Evolutionary conservation across 805 yeast genomes (phyloP), one percentile per base, ranked within the genome.

Genomic region (Saturnispora serradocipensis): DNA sequence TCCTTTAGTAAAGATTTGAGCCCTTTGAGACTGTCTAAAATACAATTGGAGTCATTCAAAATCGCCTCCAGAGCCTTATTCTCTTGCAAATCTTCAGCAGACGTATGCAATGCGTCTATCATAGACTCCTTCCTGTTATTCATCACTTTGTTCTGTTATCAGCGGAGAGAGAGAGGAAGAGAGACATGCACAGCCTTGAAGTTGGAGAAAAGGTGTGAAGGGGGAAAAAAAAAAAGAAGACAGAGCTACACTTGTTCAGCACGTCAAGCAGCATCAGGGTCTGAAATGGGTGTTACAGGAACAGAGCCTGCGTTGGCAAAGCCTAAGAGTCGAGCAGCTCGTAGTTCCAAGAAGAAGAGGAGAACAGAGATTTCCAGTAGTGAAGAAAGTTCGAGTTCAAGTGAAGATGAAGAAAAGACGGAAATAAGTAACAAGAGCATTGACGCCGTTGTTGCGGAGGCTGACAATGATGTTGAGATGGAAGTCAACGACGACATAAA

Each of bases 341-440:
- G 46, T 30, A 73, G 86, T 59, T 77, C 86, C 56, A 73, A 83
- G 61, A 84, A 84, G 76, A 84, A 83, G 79, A 81, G 89, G 78
- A 84, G 90, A 81, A 84, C 91, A 0, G 88, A 83, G 48, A 88
- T 82, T 57, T 78, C 81, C 30, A 82, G 86, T 0, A 54, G 58
- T 43, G 58, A 55, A 16, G 58, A 55, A 20, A 38, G 43, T 13
- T 74, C 80, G 13, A 49, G 49, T 43, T 39, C 43, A 16, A 44
- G 46, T 18, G 27, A 22, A 24, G 32, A 30, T 32, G 54, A 52
- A 11, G 13, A 30, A 30, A 30, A 13, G 57, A 55, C 28, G 58
- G 56, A 16, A 57, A 59, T 60, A 45, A 50, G 52, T 22, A 18
- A 20, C n/a, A 16, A 51, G 39, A 47, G 36, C 52, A 24, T 43